These are phyloP conservation scores for Cercospora nicotianae DNA, from an alignment of 2,329 filamentous ascomycete genomes.

Conservation along the genomic window DNA sequence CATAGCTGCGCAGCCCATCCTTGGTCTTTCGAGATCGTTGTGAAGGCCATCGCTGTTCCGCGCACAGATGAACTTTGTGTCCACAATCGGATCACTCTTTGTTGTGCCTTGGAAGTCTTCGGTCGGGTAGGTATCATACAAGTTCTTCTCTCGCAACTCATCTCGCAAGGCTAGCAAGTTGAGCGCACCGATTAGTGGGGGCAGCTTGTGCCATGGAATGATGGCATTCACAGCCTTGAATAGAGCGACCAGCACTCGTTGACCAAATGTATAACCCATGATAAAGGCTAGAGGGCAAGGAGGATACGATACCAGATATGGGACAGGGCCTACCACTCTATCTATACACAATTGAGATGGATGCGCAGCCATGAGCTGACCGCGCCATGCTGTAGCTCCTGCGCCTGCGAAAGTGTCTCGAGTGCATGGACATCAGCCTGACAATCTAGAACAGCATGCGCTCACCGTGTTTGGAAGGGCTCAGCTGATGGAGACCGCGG, in stretches of 20 bases:
- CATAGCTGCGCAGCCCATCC: slow-evolving; percentile 50
- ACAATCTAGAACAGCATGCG: not conserved
- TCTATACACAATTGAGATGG: not conserved
- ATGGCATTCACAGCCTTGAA: slow-evolving; percentile 45
- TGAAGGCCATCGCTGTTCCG: slow-evolving; percentile 49
- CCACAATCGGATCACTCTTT: slow-evolving; percentile 33
- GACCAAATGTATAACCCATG: slow-evolving; percentile 9
- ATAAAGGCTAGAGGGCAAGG: not conserved
- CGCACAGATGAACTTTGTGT: slow-evolving; percentile 39
- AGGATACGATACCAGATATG: not conserved
- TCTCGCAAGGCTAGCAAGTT: slow-evolving; percentile 46
- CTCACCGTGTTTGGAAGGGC: slow-evolving; percentile 1
- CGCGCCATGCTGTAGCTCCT: not conserved
- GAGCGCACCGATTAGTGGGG: slow-evolving; percentile 43
- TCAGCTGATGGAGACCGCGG: not conserved
- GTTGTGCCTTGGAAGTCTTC: slow-evolving; percentile 41
- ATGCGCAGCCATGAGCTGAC: not conserved
- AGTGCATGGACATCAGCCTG: not conserved
- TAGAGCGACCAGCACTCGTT: slow-evolving; percentile 6
- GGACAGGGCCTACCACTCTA: not conserved
- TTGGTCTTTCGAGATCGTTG: slow-evolving; percentile 45
- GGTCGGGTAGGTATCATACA: slow-evolving; percentile 47
- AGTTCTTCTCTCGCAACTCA: slow-evolving; percentile 48
- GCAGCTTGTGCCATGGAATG: slow-evolving; percentile 48
- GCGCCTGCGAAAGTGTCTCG: not conserved